phyloP scores from a whole-genome alignment of 306 rosid species.

The Acacia confusa region DNA sequence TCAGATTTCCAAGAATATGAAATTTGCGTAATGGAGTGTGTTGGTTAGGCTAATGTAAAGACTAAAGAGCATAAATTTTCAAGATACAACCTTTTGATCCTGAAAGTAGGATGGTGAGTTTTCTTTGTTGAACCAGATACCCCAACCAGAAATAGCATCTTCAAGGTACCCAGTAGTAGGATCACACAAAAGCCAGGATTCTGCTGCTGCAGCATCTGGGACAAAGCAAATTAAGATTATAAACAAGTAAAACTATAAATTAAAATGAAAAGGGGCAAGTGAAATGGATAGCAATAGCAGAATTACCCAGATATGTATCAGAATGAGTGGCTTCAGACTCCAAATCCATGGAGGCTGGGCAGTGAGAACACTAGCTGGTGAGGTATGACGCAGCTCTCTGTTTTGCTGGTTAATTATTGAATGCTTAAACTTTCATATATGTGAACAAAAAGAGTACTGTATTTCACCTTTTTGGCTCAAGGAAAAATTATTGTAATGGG shows the following conservation, averaged over 20 bases:
- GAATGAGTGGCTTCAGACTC: constrained; percentile 43
- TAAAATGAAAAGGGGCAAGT: background rate
- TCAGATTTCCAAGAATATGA: constrained; percentile 21
- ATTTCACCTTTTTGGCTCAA: constrained; percentile 30
- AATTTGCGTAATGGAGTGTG: background rate
- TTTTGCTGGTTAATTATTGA: constrained; percentile 26
- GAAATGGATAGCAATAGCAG: constrained; percentile 13
- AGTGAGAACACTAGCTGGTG: constrained; percentile 33
- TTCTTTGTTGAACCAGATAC: constrained; percentile 43
- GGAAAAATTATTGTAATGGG: constrained; percentile 45
- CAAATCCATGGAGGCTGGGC: constrained; percentile 45
- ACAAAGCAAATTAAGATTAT: constrained; percentile 19
- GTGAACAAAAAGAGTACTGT: constrained; percentile 45
- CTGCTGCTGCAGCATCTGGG: constrained; percentile 28
- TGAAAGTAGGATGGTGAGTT: constrained; percentile 31
- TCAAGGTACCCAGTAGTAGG: constrained; percentile 52
- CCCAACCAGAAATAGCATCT: constrained; percentile 52
- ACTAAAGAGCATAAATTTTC: constrained; percentile 6
- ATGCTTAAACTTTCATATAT: constrained; percentile 24
- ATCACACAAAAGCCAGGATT: constrained; percentile 42
- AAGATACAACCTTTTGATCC: constrained; percentile 36
- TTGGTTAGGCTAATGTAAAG: constrained; percentile 11
- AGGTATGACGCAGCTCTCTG: constrained; percentile 15
- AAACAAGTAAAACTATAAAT: constrained; percentile 19
- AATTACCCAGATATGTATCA: constrained; percentile 39